Percentiles rank a stretch among this genome's conserved stretches.
These are phyloP conservation scores for Schwanniomyces occidentalis DNA, from an alignment of 805 yeast genomes.

Conservation along the genomic window DNA sequence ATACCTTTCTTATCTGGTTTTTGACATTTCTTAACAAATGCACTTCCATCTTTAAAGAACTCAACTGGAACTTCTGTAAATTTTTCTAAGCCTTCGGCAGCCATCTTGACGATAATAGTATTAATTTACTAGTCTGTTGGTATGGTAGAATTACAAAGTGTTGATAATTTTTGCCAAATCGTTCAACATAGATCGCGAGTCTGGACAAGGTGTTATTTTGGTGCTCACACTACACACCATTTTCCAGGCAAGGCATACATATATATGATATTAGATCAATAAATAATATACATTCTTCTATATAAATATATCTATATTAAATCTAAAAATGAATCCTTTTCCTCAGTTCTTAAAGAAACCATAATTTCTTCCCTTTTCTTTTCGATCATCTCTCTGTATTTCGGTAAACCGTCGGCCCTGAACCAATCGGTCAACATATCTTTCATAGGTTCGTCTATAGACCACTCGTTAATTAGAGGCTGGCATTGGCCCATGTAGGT, in stretches of 20 bases:
- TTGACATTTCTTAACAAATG: conserved; percentile 86
- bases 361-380: conserved; percentile 23
- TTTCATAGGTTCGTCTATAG: conserved; percentile 29
- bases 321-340: conserved; percentile 32
- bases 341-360: conserved; percentile 22
- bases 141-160: not conserved
- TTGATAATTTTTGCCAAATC: no score
- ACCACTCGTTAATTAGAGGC: conserved; percentile 39
- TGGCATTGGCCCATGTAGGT: conserved; percentile 27
- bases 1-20: conserved; percentile 83
- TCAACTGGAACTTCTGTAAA: conserved; percentile 85
- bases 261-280: not conserved
- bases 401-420: conserved; percentile 15
- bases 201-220: conserved; percentile 7
- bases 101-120: conserved; percentile 30
- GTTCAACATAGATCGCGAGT: conserved; percentile 5
- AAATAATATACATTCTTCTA: no score
- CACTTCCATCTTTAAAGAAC: conserved; percentile 87
- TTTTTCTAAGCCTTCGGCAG: conserved; percentile 67
- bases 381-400: conserved; percentile 23
- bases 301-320: conserved; percentile 17
- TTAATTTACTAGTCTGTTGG: not conserved
- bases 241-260: no score
- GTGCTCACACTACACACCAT: conserved; percentile 3
- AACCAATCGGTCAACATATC: conserved; percentile 22